Base-by-base conservation (phyloP, 768 basidiomycete genomes). In the Termitomyces sp. region DNA sequence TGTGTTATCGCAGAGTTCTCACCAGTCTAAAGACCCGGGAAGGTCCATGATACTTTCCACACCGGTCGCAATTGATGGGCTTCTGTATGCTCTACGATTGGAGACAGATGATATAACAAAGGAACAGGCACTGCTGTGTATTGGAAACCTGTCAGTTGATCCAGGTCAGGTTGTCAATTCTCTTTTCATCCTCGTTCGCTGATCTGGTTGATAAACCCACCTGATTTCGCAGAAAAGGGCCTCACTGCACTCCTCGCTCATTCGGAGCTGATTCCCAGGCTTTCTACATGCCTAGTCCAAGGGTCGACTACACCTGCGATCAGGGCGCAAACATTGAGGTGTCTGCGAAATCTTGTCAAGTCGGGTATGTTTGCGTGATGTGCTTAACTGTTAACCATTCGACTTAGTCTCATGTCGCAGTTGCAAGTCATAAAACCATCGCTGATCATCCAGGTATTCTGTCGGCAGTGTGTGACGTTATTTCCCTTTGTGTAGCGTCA, bases 301-400 rank as follows among this genome's bases (percentile, higher is more conserved):
- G 35, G 34, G 11, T 56, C 62, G 7, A 50, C 43, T 19, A 55
- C 51, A 14, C 53, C 56, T 16, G 56, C 59, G 10, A 54, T 61
- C 32, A 59, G 54, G 42, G 56, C 59, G 12, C 62, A 63, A 46
- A 34, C 62, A 7, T 27, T 63, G 48, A 52, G 62, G 9, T 63
- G 62, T 48, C 52, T 63, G 32, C 56, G 62, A 27, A 63, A 63
- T 11, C 51, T 63, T n/a, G 58, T 60, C 32, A 63, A 58, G 21
- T 55, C 57, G 25, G 48, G 62, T 63, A 55, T 40, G 59, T 52
- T 14, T 40, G 14, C 6, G 3, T 8, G 17, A 21, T 28, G 14
- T 16, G 16, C 21, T 25, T 10, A 19, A 23, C 2, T 6, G 30
- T 14, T 42, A 3, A 30, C 40, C 5, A n/a, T 14, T 32, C 41